phyloP scores from a whole-genome alignment of 129 eudicot species.

The Helichrysum umbraculigerum region DNA sequence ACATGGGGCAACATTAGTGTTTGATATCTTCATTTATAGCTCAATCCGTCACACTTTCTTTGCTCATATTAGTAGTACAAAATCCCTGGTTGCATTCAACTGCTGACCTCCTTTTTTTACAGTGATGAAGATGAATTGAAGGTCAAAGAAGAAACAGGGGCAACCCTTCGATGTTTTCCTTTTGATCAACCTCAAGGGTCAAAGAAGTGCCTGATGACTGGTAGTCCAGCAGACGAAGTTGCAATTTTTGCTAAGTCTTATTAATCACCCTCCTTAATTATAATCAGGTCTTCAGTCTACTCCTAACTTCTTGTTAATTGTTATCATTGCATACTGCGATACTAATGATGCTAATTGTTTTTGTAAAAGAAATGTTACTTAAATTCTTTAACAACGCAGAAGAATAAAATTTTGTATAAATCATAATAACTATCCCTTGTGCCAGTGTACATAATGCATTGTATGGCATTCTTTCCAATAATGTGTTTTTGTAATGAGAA shows the following conservation, averaged over 20 bases:
- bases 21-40: not conserved
- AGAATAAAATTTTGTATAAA: no score
- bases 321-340: not conserved
- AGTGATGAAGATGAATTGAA: slow-evolving; percentile 71
- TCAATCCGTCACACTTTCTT: not conserved
- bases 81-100: not conserved
- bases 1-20: not conserved
- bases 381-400: no score
- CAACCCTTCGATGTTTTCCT: slow-evolving; percentile 84
- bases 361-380: not conserved
- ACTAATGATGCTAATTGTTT: not conserved
- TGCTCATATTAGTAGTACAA: not conserved
- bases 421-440: no score
- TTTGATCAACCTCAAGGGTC: slow-evolving; percentile 78
- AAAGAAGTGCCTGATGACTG: slow-evolving; percentile 77
- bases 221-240: slow-evolving; percentile 79
- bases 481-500: not conserved
- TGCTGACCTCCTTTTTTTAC: slow-evolving; percentile 8
- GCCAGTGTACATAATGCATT: no score
- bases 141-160: slow-evolving; percentile 94
- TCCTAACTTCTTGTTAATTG: not conserved
- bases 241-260: slow-evolving; percentile 95
- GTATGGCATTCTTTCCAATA: not conserved
- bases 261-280: slow-evolving; percentile 29
- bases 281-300: slow-evolving; percentile 21